These are phyloP conservation scores for Aspergillus jensenii DNA, from an alignment of 2,329 filamentous ascomycete species.

Conservation along the genomic window DNA sequence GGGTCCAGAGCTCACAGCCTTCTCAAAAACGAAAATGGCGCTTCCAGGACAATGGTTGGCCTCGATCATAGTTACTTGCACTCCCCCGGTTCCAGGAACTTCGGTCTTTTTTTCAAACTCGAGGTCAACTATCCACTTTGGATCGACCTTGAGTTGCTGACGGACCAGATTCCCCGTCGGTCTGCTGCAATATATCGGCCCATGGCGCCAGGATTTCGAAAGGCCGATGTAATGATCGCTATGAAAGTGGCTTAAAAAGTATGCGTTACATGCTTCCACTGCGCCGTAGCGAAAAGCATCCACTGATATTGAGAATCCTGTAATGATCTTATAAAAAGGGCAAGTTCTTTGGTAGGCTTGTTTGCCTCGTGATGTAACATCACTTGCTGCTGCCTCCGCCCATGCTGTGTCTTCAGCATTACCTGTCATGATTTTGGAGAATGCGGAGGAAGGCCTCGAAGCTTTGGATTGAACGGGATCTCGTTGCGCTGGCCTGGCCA, in stretches of 20 bases:
- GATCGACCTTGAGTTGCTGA: conserved; percentile 80
- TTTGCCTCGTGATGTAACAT: conserved; percentile 75
- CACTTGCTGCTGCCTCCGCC: conserved; percentile 79
- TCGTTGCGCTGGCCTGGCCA: conserved; percentile 75
- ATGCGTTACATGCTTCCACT: conserved; percentile 86
- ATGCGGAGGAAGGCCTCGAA: conserved; percentile 64
- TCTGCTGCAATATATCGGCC: conserved; percentile 93
- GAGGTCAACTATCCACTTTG: conserved; percentile 79
- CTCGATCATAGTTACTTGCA: conserved; percentile 87
- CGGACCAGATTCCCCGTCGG: conserved; percentile 88
- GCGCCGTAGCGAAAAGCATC: conserved; percentile 96
- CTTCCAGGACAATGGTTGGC: conserved; percentile 97
- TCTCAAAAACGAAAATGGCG: conserved; percentile 90
- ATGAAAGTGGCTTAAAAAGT: conserved; percentile 97
- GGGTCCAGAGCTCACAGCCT: conserved; percentile 62
- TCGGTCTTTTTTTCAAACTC: conserved; percentile 81
- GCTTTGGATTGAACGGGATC: conserved; percentile 67
- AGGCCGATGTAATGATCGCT: conserved; percentile 96
- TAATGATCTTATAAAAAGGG: conserved; percentile 98
- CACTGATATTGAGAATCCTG: conserved; percentile 87
- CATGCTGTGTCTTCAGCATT: conserved; percentile 90
- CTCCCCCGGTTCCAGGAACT: conserved; percentile 78
- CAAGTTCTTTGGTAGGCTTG: conserved; percentile 87
- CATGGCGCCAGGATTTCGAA: conserved; percentile 84
- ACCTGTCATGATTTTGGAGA: conserved; percentile 87